Evolutionary conservation across 164 flowering plant genomes (phyloP), one percentile per base, ranked within the genome.

Genomic region (Kingdonia uniflora): DNA sequence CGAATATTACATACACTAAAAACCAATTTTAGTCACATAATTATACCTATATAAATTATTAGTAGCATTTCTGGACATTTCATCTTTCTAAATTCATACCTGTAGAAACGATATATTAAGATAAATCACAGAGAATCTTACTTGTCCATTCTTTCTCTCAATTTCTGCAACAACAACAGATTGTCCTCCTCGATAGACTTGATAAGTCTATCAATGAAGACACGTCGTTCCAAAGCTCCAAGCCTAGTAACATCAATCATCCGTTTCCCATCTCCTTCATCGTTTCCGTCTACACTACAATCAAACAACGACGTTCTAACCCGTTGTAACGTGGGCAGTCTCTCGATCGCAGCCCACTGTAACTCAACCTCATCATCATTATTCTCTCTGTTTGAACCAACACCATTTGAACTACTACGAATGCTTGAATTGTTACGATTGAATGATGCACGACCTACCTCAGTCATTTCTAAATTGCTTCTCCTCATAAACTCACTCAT

Each of bases 331-430:
- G 83, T 74, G 4, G 84, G 82, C 37, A 77, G 57, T 54, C 87
- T 77, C 68, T 80, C 85, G 41, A 82, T 73, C 10, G 64, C 77
- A 41, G 84, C 81, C 89, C 96, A 84, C 50, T 73, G 74, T 16
- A 72, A 19, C 22, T 51, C 61, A 23, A 23, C 12, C 49, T 76
- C 81, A 40, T 62, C 74, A 46, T 71, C 68, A 26, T 26, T 57
- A 44, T 67, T 67, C 11, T 68, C 65, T 46, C 41, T 63, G 13
- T 24, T 44, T 22, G 72, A 64, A 29, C 59, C 67, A 44, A 61
- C 12, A 0, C 7, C 14, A 11, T 29, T 56, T 5, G 77, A 64
- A 47, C 16, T 60, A 63, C 70, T 73, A 42, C 68, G 52, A 35
- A 72, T 68, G 65, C 77, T 76, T 4, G 79, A 58, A n/a, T 50